phyloP scores from a whole-genome alignment of 257 asterid genomes.

The Hygrophila difformis region DNA sequence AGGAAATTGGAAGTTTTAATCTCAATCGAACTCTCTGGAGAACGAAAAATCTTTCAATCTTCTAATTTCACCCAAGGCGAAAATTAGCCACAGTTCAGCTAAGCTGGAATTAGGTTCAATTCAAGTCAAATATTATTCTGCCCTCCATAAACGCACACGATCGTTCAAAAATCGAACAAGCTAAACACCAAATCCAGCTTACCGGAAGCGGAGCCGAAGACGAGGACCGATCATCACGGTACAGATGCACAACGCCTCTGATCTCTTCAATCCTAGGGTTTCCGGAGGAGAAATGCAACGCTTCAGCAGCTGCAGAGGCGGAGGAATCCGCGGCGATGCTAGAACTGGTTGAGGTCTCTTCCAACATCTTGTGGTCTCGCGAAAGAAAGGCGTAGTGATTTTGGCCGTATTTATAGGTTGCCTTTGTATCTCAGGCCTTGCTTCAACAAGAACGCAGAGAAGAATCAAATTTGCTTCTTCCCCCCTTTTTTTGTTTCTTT shows the following conservation, averaged over 20 bases:
- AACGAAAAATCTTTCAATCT: too few species aligned
- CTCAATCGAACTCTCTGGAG: too few species aligned
- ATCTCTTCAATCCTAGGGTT: slow-evolving; percentile 97
- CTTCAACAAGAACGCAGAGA: too few species aligned
- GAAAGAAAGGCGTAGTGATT: background rate
- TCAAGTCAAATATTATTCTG: background rate
- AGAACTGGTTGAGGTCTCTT: slow-evolving; percentile 51
- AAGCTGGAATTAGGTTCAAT: slow-evolving; percentile 4
- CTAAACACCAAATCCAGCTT: slow-evolving; percentile 7
- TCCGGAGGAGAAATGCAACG: slow-evolving; percentile 77
- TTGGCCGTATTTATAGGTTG: background rate
- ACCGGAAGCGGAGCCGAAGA: slow-evolving; percentile 58
- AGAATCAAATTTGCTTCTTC: too few species aligned
- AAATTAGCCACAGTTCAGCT: slow-evolving; percentile 8
- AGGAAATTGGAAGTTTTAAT: too few species aligned
- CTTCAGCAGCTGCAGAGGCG: slow-evolving; percentile 29
- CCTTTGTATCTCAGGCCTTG: background rate
- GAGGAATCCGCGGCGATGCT: slow-evolving; percentile 33
- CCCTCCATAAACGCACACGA: background rate
- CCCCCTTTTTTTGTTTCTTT: too few species aligned
- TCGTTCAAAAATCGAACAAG: background rate
- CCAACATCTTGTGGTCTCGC: slow-evolving; percentile 25
- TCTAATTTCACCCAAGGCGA: slow-evolving; percentile 1
- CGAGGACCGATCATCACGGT: slow-evolving; percentile 33
- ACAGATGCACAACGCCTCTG: slow-evolving; percentile 84